Evolutionary conservation across 805 yeast genomes (phyloP).

Genomic region (Ogataea haglerorum): DNA sequence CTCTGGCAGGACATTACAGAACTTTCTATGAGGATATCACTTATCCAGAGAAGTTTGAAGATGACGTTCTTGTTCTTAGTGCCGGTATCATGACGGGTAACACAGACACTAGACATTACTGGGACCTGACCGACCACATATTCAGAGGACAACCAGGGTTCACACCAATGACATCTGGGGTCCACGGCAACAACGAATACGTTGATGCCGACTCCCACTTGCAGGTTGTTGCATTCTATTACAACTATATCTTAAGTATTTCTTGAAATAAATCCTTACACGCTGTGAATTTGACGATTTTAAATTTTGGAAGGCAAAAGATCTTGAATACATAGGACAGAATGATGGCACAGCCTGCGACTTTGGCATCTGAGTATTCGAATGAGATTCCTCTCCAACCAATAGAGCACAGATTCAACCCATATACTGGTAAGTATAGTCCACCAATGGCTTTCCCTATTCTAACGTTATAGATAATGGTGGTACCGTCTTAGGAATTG

Average conservation of each 20-base stretch:
- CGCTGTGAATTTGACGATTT: not conserved
- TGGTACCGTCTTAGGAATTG: slow-evolving; percentile 95
- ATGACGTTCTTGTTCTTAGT: slow-evolving; percentile 36
- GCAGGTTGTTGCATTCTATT: slow-evolving; percentile 53
- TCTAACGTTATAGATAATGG: slow-evolving; percentile 62
- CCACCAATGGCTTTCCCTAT: not conserved
- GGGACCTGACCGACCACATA: slow-evolving; percentile 58
- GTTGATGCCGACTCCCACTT: slow-evolving; percentile 55
- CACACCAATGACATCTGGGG: slow-evolving; percentile 33
- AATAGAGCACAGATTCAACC: slow-evolving; percentile 89
- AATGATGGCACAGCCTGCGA: slow-evolving; percentile 27
- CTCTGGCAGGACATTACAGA: slow-evolving; percentile 60
- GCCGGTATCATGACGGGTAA: slow-evolving; percentile 66
- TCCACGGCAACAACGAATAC: slow-evolving; percentile 66
- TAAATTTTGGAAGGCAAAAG: slow-evolving; percentile 14
- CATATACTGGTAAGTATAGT: slow-evolving; percentile 53
- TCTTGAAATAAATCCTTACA: slow-evolving; percentile 3
- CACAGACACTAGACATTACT: slow-evolving; percentile 67
- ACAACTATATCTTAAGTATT: slow-evolving; percentile 39
- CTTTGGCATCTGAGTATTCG: slow-evolving; percentile 66
- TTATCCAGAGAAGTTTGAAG: slow-evolving; percentile 25
- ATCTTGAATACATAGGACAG: not conserved
- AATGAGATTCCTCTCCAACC: slow-evolving; percentile 54
- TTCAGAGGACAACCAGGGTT: slow-evolving; percentile 57
- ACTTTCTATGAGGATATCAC: slow-evolving; percentile 57